Evolutionary conservation across 208 protist species (phyloP).

Genomic region (Crithidia bombi): DNA sequence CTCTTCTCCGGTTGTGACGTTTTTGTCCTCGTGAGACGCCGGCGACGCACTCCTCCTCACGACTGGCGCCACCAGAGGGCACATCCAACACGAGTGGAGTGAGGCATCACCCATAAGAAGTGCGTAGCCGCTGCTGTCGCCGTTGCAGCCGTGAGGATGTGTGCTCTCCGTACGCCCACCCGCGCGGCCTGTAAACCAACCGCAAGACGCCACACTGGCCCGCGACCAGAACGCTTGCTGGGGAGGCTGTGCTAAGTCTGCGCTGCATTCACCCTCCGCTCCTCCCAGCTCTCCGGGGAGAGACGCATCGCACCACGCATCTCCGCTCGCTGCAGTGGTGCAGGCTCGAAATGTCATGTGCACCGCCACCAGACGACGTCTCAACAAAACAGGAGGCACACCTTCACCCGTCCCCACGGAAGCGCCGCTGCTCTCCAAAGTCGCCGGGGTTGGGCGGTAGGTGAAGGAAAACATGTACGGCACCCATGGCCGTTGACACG

Average conservation of each 20-base stretch:
- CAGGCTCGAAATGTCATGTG: not conserved
- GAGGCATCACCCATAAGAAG: slow-evolving; percentile 21
- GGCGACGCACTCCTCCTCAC: not conserved
- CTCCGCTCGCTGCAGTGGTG: not conserved
- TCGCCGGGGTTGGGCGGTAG: not conserved
- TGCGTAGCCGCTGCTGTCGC: slow-evolving; percentile 3
- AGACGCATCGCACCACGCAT: not conserved
- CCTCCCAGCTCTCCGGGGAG: not conserved
- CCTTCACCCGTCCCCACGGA: not conserved
- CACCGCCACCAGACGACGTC: not conserved
- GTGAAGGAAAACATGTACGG: slow-evolving; percentile 5
- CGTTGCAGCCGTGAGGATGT: not conserved
- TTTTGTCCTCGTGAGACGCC: not conserved
- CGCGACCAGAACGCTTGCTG: not conserved
- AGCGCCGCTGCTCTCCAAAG: not conserved
- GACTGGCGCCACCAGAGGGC: slow-evolving; percentile 18
- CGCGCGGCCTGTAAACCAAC: not conserved
- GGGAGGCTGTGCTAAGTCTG: not conserved
- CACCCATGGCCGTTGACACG: not conserved
- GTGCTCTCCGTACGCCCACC: not conserved
- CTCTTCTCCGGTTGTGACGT: no score
- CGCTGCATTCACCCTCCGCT: not conserved
- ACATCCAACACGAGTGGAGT: slow-evolving; percentile 19
- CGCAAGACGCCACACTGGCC: slow-evolving; percentile 15
- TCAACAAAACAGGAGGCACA: not conserved